Evolutionary conservation across 1,139 yeast species (phyloP).

Genomic region (Suhomyces chickasaworum): DNA sequence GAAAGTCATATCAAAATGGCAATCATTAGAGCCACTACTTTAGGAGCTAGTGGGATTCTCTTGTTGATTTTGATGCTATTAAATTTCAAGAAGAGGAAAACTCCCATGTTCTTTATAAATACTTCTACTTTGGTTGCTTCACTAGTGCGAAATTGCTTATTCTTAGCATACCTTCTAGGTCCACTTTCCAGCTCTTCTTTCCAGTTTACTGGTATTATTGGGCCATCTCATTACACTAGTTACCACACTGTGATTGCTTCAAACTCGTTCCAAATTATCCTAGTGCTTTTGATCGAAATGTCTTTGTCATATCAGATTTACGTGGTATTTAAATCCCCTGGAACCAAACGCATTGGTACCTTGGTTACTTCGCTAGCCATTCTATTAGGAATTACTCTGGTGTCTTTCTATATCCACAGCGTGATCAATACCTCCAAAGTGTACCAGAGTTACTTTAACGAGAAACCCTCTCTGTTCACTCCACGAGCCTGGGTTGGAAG

Average conservation of each 20-base stretch:
- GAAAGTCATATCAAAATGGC: conserved; percentile 15
- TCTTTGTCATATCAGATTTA: conserved; percentile 72
- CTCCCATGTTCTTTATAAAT: conserved; percentile 73
- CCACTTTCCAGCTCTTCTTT: conserved; percentile 54
- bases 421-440: conserved; percentile 17
- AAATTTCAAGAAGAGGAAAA: conserved; percentile 47
- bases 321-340: conserved; percentile 64
- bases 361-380: conserved; percentile 43
- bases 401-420: conserved; percentile 54
- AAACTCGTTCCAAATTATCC: conserved; percentile 57
- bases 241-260: conserved; percentile 52
- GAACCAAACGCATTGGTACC: conserved; percentile 40
- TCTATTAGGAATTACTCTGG: conserved; percentile 49
- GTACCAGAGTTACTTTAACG: conserved; percentile 18
- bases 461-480: background rate
- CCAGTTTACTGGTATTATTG: conserved; percentile 49
- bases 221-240: conserved; percentile 11
- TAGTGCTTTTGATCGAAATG: conserved; percentile 59
- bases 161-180: conserved; percentile 53
- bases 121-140: conserved; percentile 56
- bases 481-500: conserved; percentile 36
- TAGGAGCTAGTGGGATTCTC: conserved; percentile 33
- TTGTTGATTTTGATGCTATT: conserved; percentile 34
- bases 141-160: conserved; percentile 61
- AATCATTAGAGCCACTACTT: conserved; percentile 27